Percentiles rank a stretch among this genome's conserved stretches.
Conservation (phyloP, 148 eudicot genomes). For the Rheum nobile region DNA sequence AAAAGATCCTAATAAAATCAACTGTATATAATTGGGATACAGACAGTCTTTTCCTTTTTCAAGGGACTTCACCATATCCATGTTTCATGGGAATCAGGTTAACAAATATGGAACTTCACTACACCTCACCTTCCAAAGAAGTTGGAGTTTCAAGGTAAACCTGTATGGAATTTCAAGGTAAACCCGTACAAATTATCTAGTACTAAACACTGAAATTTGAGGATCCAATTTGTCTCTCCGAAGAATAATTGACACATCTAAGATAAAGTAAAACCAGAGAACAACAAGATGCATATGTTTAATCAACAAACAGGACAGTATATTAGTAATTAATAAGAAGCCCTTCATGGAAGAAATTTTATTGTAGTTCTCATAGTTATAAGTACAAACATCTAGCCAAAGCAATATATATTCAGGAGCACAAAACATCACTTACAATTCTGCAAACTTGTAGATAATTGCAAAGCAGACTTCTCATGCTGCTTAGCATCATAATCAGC, state of each 20-base stretch:
- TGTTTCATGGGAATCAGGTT: not conserved
- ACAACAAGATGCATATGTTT: not conserved
- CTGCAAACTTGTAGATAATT: conserved; percentile 48
- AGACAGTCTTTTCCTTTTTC: not conserved
- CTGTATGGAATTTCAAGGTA: not conserved
- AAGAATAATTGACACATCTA: not conserved
- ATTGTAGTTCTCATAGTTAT: not conserved
- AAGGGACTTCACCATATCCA: not conserved
- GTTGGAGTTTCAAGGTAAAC: not conserved
- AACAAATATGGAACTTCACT: not conserved
- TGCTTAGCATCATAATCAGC: conserved; percentile 57
- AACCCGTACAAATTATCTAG: not conserved
- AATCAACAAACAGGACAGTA: not conserved
- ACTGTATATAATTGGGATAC: not conserved
- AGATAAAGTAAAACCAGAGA: not conserved
- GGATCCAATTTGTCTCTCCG: not conserved
- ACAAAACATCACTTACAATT: conserved; percentile 34
- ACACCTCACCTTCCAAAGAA: not conserved
- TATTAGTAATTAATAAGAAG: not conserved
- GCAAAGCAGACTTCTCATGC: conserved; percentile 46
- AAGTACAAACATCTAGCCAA: not conserved
- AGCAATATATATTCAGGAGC: not conserved
- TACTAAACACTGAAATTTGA: not conserved
- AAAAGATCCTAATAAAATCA: not conserved
- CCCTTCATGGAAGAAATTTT: not conserved